These are phyloP conservation scores for Cordyceps javanica DNA, from an alignment of 2,329 filamentous ascomycete genomes.

Conservation along the genomic window DNA sequence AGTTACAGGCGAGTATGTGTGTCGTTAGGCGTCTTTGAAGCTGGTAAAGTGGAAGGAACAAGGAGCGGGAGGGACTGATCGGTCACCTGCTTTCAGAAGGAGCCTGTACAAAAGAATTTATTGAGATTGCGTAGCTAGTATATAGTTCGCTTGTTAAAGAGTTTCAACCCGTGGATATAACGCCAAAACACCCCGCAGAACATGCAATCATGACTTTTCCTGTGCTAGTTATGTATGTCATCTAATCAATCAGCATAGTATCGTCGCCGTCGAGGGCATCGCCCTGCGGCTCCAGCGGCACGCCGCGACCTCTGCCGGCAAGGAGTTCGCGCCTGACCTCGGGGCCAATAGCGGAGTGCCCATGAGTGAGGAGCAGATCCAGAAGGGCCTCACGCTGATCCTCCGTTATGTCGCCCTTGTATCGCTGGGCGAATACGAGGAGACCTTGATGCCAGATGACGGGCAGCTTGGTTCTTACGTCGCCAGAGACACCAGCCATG, in stretches of 20 bases:
- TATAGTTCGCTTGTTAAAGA: not conserved
- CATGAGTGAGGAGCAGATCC: constrained; percentile 76
- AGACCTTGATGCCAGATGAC: constrained; percentile 96
- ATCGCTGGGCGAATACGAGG: constrained; percentile 86
- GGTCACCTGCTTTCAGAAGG: not conserved
- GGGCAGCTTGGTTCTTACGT: constrained; percentile 61
- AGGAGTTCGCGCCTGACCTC: constrained; percentile 86
- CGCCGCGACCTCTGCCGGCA: constrained; percentile 78
- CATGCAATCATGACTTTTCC: constrained; percentile 12
- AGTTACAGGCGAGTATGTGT: not conserved
- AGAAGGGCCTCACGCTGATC: constrained; percentile 88
- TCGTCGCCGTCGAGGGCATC: constrained; percentile 69
- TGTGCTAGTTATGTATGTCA: not conserved
- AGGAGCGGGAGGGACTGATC: not conserved
- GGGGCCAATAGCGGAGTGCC: constrained; percentile 82
- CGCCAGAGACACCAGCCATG: constrained; percentile 44
- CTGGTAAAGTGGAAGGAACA: not conserved
- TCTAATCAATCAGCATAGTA: constrained; percentile 72
- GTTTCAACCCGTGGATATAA: constrained; percentile 1
- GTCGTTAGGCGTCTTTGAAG: not conserved
- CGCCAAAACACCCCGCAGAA: constrained; percentile 14
- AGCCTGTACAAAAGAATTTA: constrained; percentile 4
- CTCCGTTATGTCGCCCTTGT: constrained; percentile 93
- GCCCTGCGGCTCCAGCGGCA: constrained; percentile 52
- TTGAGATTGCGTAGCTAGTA: not conserved